These are phyloP conservation scores for Deinandra increscens DNA, from an alignment of 129 eudicot species.

Conservation along the genomic window DNA sequence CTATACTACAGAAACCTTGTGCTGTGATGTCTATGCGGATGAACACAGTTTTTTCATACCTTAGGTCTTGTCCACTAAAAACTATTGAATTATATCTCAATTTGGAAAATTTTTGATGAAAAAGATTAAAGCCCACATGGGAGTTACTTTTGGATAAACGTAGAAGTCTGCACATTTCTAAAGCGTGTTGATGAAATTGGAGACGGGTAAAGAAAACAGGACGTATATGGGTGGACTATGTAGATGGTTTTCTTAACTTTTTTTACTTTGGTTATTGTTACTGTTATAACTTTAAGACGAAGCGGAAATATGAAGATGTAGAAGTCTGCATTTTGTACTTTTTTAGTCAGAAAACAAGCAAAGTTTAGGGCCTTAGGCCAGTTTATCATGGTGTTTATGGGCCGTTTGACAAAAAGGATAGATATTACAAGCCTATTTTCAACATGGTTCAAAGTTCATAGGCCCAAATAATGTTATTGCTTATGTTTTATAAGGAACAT, in stretches of 20 bases:
- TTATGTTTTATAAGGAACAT: slow-evolving; percentile 11
- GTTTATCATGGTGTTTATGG: slow-evolving; percentile 15
- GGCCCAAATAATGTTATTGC: slow-evolving; percentile 27
- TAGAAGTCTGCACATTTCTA: not conserved
- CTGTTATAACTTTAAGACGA: not conserved
- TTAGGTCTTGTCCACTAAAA: slow-evolving; percentile 1
- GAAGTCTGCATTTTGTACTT: not conserved
- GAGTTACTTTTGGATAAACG: not conserved
- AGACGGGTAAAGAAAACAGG: not conserved
- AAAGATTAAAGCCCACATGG: not conserved
- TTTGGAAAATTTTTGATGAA: not conserved
- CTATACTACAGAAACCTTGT: not conserved
- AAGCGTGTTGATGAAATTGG: not conserved
- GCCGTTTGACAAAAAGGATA: slow-evolving; percentile 1
- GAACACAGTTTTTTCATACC: not conserved
- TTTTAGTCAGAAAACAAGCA: slow-evolving; percentile 7
- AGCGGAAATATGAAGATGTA: not conserved
- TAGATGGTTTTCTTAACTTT: not conserved
- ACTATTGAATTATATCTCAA: not conserved
- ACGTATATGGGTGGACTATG: too few relatives aligned
- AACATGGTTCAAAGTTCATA: slow-evolving; percentile 20
- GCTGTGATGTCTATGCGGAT: not conserved
- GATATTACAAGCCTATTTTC: slow-evolving; percentile 6
- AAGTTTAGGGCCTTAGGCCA: slow-evolving; percentile 5
- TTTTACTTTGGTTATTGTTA: too few relatives aligned